Evolutionary conservation across 345 rosid species (phyloP).

Genomic region (Mangifera indica): DNA sequence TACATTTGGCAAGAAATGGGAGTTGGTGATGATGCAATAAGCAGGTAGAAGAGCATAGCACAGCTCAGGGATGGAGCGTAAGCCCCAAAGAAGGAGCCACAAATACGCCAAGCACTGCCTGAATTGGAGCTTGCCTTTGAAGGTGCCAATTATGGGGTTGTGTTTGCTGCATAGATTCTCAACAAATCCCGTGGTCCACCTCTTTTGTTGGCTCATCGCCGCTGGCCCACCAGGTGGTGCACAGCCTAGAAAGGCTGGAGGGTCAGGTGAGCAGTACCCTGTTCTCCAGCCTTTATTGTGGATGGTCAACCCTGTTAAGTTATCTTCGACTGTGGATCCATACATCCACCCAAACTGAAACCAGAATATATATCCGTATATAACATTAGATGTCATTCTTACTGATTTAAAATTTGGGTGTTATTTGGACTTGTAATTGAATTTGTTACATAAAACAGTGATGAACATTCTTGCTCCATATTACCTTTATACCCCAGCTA

Average conservation of each 20-base stretch:
- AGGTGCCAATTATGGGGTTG: constrained; percentile 33
- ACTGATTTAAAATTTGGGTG: too few relatives aligned
- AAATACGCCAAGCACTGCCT: constrained; percentile 52
- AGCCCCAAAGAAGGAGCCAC: constrained; percentile 26
- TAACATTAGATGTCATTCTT: too few relatives aligned
- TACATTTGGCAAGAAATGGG: constrained; percentile 41
- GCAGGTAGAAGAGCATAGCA: constrained; percentile 56
- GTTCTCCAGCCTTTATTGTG: constrained; percentile 62
- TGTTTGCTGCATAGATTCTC: constrained; percentile 43
- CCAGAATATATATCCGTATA: not conserved
- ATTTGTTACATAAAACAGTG: too few relatives aligned
- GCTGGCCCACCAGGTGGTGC: constrained; percentile 41
- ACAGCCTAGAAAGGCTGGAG: constrained; percentile 61
- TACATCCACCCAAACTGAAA: constrained; percentile 64
- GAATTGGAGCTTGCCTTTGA: constrained; percentile 36
- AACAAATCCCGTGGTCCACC: constrained; percentile 65
- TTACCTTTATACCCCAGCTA: constrained; percentile 58
- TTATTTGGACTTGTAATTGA: too few relatives aligned
- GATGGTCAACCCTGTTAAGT: constrained; percentile 47
- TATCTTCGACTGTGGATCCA: constrained; percentile 59
- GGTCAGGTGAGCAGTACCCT: constrained; percentile 24
- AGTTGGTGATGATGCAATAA: constrained; percentile 51
- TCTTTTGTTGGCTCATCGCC: constrained; percentile 48
- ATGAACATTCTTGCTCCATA: not conserved
- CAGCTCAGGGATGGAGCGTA: constrained; percentile 57